Conservation (phyloP, 331 rosid genomes). For the Rhamnella rubrinervis region DNA sequence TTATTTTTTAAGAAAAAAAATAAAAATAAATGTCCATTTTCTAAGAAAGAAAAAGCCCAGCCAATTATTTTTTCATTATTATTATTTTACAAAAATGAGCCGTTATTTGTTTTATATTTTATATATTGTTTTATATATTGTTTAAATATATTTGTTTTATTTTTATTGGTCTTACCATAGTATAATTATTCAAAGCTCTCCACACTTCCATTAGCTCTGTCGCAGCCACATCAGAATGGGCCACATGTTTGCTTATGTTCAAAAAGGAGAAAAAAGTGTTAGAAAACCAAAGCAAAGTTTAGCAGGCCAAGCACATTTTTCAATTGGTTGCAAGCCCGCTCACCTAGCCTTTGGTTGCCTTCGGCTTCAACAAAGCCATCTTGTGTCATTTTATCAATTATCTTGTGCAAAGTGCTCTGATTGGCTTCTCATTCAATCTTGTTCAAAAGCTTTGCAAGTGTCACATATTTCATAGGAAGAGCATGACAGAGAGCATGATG, state of each 20-base stretch:
- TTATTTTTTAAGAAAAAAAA: too few relatives aligned
- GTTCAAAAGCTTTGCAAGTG: constrained; percentile 66
- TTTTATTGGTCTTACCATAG: constrained; percentile 50
- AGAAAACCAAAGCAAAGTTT: neutral
- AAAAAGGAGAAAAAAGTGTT: neutral
- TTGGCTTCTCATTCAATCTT: constrained; percentile 71
- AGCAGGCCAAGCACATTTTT: neutral
- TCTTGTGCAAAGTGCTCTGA: constrained; percentile 58
- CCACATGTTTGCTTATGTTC: constrained; percentile 74
- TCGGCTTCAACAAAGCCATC: constrained; percentile 83
- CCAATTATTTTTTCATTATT: too few relatives aligned
- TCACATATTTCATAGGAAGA: constrained; percentile 75
- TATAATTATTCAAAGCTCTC: constrained; percentile 53
- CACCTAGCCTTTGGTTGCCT: constrained; percentile 78
- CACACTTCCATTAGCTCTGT: constrained; percentile 63
- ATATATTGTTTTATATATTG: too few relatives aligned
- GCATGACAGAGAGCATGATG: constrained; percentile 74
- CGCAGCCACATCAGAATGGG: constrained; percentile 64
- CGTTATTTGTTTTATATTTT: too few relatives aligned
- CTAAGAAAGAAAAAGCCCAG: too few relatives aligned
- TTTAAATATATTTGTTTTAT: too few relatives aligned
- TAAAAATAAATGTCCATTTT: too few relatives aligned
- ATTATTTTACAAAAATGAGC: too few relatives aligned
- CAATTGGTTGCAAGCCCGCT: neutral
- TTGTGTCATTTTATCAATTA: constrained; percentile 62